Evolutionary conservation across 2,329 filamentous ascomycete genomes (phyloP).

Genomic region (Claviceps fusiformis): DNA sequence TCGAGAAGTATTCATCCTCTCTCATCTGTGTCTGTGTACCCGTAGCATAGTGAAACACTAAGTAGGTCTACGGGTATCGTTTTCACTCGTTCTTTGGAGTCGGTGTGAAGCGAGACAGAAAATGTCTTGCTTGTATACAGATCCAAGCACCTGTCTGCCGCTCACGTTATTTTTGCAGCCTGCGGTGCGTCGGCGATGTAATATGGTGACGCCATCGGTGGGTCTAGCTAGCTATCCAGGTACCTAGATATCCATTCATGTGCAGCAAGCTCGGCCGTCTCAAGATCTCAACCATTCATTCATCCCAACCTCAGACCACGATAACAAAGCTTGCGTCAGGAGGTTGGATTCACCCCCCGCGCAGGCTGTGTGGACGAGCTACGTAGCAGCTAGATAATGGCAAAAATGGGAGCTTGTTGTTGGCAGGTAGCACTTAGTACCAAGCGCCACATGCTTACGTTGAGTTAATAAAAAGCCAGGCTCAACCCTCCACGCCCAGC

Average conservation of each 20-base stretch:
- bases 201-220: slow-evolving; percentile 5
- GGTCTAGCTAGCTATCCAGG: slow-evolving; percentile 2
- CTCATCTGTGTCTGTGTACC: too few species aligned
- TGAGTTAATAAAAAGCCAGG: neutral
- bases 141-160: neutral
- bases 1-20: too few species aligned
- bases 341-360: neutral
- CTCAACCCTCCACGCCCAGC: neutral
- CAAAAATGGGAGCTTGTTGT: neutral
- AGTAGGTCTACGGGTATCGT: too few species aligned
- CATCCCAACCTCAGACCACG: neutral
- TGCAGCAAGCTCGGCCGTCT: neutral
- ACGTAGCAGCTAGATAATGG: neutral
- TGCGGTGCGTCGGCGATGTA: neutral
- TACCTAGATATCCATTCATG: neutral
- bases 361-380: neutral
- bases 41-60: too few species aligned
- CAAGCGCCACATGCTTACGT: neutral
- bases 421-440: neutral
- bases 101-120: too few species aligned
- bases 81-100: too few species aligned
- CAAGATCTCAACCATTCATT: neutral
- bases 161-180: neutral
- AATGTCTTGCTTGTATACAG: neutral
- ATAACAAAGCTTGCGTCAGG: neutral